phyloP scores from a whole-genome alignment of 352 stramenopile genomes.

The Globisporangium megalacanthum region DNA sequence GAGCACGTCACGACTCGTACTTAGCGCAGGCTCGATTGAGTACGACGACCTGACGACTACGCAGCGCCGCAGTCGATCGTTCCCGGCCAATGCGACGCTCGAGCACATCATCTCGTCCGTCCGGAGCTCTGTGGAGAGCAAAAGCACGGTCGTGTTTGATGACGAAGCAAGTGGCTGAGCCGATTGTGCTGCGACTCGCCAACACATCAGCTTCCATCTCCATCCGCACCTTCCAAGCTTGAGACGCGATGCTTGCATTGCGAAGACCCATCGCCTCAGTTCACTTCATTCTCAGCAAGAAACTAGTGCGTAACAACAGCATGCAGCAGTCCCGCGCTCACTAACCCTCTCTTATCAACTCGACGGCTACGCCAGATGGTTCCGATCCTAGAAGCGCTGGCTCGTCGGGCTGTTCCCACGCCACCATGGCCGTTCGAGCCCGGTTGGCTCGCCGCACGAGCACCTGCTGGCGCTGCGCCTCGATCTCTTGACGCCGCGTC shows the following conservation, averaged over 20 bases:
- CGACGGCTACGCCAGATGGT: not conserved
- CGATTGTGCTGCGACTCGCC: no score
- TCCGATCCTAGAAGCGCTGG: not conserved
- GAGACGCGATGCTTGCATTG: not conserved
- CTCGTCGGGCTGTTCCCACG: conserved; percentile 20
- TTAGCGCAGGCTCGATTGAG: conserved; percentile 45
- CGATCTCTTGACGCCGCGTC: conserved; percentile 13
- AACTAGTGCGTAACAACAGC: no score
- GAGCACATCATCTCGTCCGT: conserved; percentile 40
- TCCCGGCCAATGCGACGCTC: conserved; percentile 34
- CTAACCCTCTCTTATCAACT: no score
- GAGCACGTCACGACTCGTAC: conserved; percentile 75
- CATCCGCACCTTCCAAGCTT: no score
- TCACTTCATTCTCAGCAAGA: no score
- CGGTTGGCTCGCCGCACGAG: conserved; percentile 23
- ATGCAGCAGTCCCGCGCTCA: no score
- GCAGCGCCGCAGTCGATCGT: conserved; percentile 19
- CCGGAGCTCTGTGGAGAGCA: conserved; percentile 36
- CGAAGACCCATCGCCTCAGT: no score
- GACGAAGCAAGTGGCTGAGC: not conserved
- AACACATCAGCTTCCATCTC: not conserved
- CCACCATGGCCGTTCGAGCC: conserved; percentile 16
- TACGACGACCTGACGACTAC: conserved; percentile 38
- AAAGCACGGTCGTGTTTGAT: conserved; percentile 59
- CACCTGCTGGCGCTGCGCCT: conserved; percentile 24